phyloP scores from a whole-genome alignment of 2,329 filamentous ascomycete species.

The Metarhizium album region DNA sequence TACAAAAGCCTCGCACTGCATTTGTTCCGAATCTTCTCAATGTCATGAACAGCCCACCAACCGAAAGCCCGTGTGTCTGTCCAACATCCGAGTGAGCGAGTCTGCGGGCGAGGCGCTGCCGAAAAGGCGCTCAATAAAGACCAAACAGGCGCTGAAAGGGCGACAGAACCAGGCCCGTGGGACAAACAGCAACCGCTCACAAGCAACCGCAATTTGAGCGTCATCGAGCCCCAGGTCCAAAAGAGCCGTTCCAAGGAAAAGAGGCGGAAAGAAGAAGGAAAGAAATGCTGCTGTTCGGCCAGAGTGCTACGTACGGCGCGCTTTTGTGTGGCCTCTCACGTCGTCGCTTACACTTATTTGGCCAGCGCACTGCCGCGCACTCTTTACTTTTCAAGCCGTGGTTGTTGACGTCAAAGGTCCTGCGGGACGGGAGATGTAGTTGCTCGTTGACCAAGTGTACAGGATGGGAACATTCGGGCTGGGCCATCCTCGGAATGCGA shows the following conservation, averaged over 20 bases:
- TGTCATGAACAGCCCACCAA: not conserved
- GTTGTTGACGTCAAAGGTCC: no score
- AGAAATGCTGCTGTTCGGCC: not conserved
- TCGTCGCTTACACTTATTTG: not conserved
- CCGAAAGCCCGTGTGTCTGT: not conserved
- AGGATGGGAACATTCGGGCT: no score
- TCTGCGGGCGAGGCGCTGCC: not conserved
- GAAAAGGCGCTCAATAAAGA: not conserved
- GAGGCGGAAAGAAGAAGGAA: not conserved
- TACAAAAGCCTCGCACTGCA: not conserved
- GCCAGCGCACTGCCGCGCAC: no score
- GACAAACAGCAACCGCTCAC: not conserved
- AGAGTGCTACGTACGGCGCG: not conserved
- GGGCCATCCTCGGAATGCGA: no score
- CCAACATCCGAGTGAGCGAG: not conserved
- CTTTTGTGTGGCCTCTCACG: not conserved
- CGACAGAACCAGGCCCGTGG: not conserved
- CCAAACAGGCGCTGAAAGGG: not conserved
- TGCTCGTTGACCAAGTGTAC: no score
- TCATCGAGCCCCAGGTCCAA: not conserved
- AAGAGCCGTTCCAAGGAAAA: not conserved
- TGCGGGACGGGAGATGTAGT: no score
- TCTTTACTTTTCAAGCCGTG: no score
- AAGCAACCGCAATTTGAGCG: not conserved
- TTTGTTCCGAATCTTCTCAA: not conserved